Evolutionary conservation across 164 flowering plant genomes (phyloP).

Genomic region (Chloranthus sessilifolius): DNA sequence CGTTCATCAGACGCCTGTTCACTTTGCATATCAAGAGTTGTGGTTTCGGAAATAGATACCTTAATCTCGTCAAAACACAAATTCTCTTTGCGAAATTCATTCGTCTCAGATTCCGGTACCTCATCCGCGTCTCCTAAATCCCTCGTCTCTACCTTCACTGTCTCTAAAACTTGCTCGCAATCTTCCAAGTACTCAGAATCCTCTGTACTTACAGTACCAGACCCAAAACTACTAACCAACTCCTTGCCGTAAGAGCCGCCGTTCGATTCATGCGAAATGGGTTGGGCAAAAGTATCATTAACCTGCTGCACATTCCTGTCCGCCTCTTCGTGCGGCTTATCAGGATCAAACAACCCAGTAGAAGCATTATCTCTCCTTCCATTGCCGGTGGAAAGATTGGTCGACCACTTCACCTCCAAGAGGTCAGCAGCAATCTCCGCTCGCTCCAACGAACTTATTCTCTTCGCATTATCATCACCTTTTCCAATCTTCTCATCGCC

Average conservation of each 20-base stretch:
- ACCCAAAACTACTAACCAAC: constrained; percentile 6
- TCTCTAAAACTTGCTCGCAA: constrained; percentile 18
- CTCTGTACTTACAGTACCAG: constrained; percentile 9
- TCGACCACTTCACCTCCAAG: constrained; percentile 85
- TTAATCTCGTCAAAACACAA: constrained; percentile 12
- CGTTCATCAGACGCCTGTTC: constrained; percentile 13
- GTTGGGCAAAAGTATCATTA: constrained; percentile 7
- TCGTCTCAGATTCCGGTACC: constrained; percentile 10
- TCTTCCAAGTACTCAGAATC: constrained; percentile 4
- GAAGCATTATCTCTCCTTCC: too few species aligned
- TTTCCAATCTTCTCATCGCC: constrained; percentile 21
- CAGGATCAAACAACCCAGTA: constrained; percentile 14
- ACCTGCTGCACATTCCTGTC: constrained; percentile 12
- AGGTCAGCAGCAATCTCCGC: constrained; percentile 90
- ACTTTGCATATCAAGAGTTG: constrained; percentile 9
- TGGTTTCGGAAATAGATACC: constrained; percentile 4
- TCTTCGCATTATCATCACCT: constrained; percentile 23
- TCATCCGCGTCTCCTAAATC: constrained; percentile 9
- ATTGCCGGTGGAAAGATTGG: constrained; percentile 37
- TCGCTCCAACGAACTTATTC: constrained; percentile 58
- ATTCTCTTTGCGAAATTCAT: constrained; percentile 11
- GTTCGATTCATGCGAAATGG: constrained; percentile 7
- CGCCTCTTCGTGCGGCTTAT: constrained; percentile 11
- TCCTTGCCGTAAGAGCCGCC: too few species aligned
- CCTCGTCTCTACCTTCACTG: constrained; percentile 13